Conservation (phyloP, 108 stramenopile genomes). For the Nitzschia sp. region DNA sequence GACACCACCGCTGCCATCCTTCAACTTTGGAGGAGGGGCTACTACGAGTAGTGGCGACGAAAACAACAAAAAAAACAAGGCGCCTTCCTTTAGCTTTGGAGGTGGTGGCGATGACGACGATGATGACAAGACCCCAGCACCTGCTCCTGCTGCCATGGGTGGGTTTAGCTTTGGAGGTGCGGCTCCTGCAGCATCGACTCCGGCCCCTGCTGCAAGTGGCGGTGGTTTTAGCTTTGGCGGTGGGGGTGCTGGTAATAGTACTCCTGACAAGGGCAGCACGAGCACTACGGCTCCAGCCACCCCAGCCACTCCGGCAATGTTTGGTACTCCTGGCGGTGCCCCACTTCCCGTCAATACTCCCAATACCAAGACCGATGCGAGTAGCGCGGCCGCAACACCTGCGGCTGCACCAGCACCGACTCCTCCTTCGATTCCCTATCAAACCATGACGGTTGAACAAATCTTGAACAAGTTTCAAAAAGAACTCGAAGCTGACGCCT, state of each 20-base stretch:
- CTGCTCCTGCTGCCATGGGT: constrained; percentile 20
- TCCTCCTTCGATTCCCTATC: constrained; percentile 73
- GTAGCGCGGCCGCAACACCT: constrained; percentile 8
- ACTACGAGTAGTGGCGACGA: background rate
- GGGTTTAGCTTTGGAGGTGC: constrained; percentile 36
- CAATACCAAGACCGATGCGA: background rate
- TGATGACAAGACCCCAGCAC: constrained; percentile 15
- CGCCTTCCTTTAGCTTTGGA: constrained; percentile 9
- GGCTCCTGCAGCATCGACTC: constrained; percentile 7
- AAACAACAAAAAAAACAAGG: background rate
- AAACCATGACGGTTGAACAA: constrained; percentile 83
- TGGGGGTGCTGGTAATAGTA: background rate
- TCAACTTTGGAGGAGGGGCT: background rate
- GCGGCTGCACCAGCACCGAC: constrained; percentile 33
- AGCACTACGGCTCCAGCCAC: constrained; percentile 11
- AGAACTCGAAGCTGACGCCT: constrained; percentile 73
- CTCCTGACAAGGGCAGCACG: background rate
- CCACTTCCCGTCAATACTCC: constrained; percentile 32
- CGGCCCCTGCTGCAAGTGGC: constrained; percentile 19
- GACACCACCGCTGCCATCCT: background rate
- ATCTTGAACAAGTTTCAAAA: constrained; percentile 77
- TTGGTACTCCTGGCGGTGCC: constrained; percentile 35
- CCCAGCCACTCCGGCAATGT: constrained; percentile 23
- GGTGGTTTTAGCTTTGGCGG: constrained; percentile 41
- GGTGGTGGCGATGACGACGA: background rate